Evolutionary conservation across 163 green algal genomes (phyloP).

Genomic region (Scenedesmus sp.): DNA sequence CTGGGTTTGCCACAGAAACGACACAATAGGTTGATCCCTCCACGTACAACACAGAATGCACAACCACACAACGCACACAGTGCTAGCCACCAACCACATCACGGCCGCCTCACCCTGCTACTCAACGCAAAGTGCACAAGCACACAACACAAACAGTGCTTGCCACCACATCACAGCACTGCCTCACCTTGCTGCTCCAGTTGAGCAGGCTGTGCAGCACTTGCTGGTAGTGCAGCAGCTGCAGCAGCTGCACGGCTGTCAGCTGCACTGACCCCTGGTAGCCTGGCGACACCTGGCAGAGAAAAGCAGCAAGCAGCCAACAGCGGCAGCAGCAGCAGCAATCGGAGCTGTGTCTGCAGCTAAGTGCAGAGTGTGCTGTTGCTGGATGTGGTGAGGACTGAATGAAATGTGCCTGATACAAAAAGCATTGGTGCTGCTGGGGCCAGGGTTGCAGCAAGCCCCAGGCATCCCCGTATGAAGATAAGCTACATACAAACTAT

Average conservation of each 20-base stretch:
- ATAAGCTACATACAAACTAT: background rate
- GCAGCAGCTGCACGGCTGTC: constrained; percentile 1
- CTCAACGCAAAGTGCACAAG: too few species aligned
- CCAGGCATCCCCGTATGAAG: background rate
- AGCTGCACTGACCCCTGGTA: background rate
- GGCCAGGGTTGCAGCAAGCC: background rate
- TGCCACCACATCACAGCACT: too few species aligned
- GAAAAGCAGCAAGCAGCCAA: background rate
- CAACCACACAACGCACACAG: too few species aligned
- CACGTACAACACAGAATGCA: too few species aligned
- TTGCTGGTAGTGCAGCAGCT: constrained; percentile 29
- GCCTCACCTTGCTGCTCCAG: constrained; percentile 46
- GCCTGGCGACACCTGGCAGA: background rate
- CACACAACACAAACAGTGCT: too few species aligned
- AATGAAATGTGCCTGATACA: too few species aligned
- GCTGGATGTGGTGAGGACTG: too few species aligned
- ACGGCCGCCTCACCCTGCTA: too few species aligned
- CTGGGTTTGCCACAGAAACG: too few species aligned
- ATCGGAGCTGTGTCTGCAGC: background rate
- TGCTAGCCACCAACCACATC: too few species aligned
- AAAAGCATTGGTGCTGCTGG: background rate
- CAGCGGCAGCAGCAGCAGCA: constrained; percentile 10
- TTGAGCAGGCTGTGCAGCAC: constrained; percentile 9
- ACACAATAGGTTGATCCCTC: too few species aligned
- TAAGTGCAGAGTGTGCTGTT: background rate